Evolutionary conservation across 1,139 yeast genomes (phyloP).

Genomic region (Suhomyces atakaporum): DNA sequence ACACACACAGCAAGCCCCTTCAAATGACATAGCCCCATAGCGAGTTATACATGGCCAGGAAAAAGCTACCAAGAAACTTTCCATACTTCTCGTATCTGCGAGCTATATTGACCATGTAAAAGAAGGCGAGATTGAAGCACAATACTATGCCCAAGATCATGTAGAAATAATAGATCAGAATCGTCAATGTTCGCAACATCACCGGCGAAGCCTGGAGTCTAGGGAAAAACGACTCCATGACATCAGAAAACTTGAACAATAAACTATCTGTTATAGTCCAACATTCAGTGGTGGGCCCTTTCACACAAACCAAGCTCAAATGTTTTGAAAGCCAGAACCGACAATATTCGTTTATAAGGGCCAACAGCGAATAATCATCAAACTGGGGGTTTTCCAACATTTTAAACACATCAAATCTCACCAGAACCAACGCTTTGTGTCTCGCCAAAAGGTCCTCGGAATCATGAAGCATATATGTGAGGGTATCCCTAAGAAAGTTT

Average conservation of each 20-base stretch:
- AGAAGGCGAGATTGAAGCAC: constrained; percentile 27
- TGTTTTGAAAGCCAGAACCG: constrained; percentile 3
- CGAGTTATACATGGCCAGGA: constrained; percentile 1
- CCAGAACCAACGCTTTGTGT: constrained; percentile 15
- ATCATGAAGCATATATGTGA: constrained; percentile 30
- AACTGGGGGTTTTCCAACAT: constrained; percentile 7
- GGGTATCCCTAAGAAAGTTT: constrained; percentile 30
- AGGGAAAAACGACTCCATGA: constrained; percentile 21
- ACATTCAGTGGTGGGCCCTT: constrained; percentile 6
- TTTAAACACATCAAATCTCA: constrained; percentile 18
- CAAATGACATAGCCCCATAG: constrained; percentile 2
- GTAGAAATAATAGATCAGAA: constrained; percentile 30
- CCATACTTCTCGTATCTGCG: constrained; percentile 9
- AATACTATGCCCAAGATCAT: constrained; percentile 34
- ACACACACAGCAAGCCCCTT: too few relatives aligned
- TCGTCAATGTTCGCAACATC: constrained; percentile 22
- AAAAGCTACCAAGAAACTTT: constrained; percentile 6
- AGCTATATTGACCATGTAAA: constrained; percentile 15
- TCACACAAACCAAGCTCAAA: not conserved
- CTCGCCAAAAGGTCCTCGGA: constrained; percentile 14
- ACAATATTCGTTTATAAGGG: not conserved
- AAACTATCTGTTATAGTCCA: constrained; percentile 16
- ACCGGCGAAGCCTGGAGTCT: constrained; percentile 8
- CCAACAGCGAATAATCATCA: not conserved
- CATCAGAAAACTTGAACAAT: constrained; percentile 32